A percentile compares a stretch with the other conserved stretches of the same genome.
phyloP scores from a whole-genome alignment of 164 flowering plant species.

The Vitis amurensis region DNA sequence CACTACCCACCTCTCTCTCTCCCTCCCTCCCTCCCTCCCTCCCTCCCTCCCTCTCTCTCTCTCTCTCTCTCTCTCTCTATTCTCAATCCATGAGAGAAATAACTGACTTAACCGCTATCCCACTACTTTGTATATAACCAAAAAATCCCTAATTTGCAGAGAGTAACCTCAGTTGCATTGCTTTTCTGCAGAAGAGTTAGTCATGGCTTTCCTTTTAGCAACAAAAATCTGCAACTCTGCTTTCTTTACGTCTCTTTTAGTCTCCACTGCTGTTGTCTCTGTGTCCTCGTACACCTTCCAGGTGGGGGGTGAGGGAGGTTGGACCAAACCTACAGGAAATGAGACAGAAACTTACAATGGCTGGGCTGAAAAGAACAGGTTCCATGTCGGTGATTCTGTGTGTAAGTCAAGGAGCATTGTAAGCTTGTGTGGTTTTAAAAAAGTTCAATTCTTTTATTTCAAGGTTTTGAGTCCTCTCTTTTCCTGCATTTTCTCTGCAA shows the following conservation, averaged over 20 bases:
- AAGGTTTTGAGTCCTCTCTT: neutral
- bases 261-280: slow-evolving; percentile 12
- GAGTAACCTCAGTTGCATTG: neutral
- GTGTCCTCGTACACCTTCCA: slow-evolving; percentile 36
- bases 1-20: neutral
- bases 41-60: neutral
- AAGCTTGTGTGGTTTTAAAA: neutral
- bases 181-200: neutral
- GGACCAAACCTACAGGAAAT: slow-evolving; percentile 46
- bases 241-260: slow-evolving; percentile 6
- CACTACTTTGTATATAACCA: neutral
- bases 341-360: slow-evolving; percentile 41
- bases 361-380: slow-evolving; percentile 57
- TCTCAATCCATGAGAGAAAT: neutral
- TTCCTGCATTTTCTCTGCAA: neutral
- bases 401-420: slow-evolving; percentile 31
- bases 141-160: neutral
- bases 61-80: neutral
- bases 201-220: slow-evolving; percentile 23
- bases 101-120: neutral
- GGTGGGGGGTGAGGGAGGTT: slow-evolving; percentile 54
- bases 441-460: neutral
- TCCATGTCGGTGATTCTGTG: slow-evolving; percentile 58
- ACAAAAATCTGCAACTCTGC: slow-evolving; percentile 3
- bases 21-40: neutral